Percentiles rank a stretch among this genome's conserved stretches.
These are phyloP conservation scores for Cyclanthera cordifolia DNA, from an alignment of 306 rosid genomes.

Conservation along the genomic window DNA sequence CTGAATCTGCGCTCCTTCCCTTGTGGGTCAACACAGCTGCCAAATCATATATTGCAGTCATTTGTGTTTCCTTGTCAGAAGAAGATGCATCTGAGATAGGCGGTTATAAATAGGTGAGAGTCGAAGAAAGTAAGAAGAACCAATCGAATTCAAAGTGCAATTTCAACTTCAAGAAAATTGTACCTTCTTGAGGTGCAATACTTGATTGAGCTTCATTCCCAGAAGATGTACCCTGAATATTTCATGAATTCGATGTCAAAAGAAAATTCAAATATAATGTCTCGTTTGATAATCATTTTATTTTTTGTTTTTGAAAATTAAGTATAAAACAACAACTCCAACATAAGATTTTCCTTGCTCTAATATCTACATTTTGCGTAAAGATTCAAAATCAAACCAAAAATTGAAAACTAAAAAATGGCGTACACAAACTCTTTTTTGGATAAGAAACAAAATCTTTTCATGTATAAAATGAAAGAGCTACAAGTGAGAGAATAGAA, in stretches of 20 bases:
- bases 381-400: too few relatives aligned
- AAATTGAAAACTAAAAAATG: too few relatives aligned
- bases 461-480: too few relatives aligned
- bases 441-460: too few relatives aligned
- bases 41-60: slow-evolving; percentile 93
- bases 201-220: slow-evolving; percentile 66
- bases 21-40: slow-evolving; percentile 97
- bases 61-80: slow-evolving; percentile 49
- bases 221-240: slow-evolving; percentile 62
- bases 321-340: too few relatives aligned
- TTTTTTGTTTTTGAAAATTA: too few relatives aligned
- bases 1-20: slow-evolving; percentile 98
- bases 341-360: too few relatives aligned
- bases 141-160: background rate
- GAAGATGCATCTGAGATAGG: slow-evolving; percentile 20
- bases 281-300: too few relatives aligned
- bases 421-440: too few relatives aligned
- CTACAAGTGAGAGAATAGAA: too few relatives aligned
- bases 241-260: background rate
- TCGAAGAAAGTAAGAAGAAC: background rate
- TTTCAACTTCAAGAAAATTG: background rate
- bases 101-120: slow-evolving; percentile 14
- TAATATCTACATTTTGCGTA: too few relatives aligned
- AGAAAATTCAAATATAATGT: background rate
- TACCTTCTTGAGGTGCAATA: slow-evolving; percentile 57